These are phyloP conservation scores for Naegleria fowleri DNA, from an alignment of 208 protist genomes.

Conservation along the genomic window DNA sequence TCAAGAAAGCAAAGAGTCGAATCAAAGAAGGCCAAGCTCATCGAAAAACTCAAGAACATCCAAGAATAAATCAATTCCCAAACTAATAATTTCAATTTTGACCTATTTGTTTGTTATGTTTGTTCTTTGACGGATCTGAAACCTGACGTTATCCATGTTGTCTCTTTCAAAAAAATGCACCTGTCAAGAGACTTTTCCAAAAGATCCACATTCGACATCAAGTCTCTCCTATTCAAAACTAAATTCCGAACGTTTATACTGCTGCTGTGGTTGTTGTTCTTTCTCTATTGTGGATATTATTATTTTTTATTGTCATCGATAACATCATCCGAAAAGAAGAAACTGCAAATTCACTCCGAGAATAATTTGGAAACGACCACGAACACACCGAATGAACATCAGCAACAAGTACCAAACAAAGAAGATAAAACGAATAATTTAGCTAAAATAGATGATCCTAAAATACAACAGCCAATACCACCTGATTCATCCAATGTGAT, in stretches of 20 bases:
- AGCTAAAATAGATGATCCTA: too few relatives aligned
- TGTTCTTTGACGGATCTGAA: too few relatives aligned
- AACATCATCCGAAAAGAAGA: too few relatives aligned
- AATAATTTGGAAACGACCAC: neutral
- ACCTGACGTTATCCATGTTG: too few relatives aligned
- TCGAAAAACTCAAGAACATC: neutral
- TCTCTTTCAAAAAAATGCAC: neutral
- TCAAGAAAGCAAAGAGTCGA: neutral
- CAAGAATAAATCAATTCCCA: neutral
- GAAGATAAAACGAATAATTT: neutral
- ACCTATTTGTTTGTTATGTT: too few relatives aligned
- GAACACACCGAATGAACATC: too few relatives aligned
- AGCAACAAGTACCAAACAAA: neutral
- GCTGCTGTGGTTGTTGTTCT: neutral
- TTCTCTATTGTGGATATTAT: neutral
- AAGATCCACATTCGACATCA: neutral
- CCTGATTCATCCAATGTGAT: neutral
- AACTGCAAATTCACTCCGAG: neutral
- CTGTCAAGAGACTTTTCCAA: neutral
- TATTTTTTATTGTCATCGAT: neutral
- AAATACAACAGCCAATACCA: too few relatives aligned
- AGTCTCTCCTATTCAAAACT: neutral
- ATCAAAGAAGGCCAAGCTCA: neutral
- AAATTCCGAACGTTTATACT: neutral
- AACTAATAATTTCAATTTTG: neutral